Percentiles rank a stretch among this genome's conserved stretches.
Evolutionary conservation across 176 grass and related monocot genomes (phyloP).

Genomic region (Oryza nivara): DNA sequence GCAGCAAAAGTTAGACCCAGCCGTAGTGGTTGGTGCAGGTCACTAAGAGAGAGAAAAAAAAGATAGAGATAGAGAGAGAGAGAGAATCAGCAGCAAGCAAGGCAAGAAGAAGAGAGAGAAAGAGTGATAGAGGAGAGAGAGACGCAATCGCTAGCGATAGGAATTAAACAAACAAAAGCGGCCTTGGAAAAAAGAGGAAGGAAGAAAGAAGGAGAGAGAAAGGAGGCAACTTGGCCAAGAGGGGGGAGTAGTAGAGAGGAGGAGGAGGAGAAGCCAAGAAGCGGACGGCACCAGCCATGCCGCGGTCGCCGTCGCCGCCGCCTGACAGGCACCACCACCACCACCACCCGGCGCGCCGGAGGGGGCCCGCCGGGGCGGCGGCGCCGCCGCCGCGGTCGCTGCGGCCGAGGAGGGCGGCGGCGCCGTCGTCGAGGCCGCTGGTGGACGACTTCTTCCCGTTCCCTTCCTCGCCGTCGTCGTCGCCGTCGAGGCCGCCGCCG

Average conservation of each 20-base stretch:
- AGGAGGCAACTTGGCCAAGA: not conserved
- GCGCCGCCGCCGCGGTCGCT: conserved; percentile 38
- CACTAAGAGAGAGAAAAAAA: conserved; percentile 50
- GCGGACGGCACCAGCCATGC: conserved; percentile 66
- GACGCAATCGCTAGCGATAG: conserved; percentile 53
- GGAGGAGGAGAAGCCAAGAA: conserved; percentile 31
- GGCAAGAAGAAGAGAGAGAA: conserved; percentile 20
- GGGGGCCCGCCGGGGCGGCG: not conserved
- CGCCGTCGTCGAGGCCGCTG: conserved; percentile 33
- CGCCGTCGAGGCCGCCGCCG: conserved; percentile 31
- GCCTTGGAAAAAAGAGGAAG: conserved; percentile 43
- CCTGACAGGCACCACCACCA: conserved; percentile 44
- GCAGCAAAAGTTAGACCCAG: conserved; percentile 43
- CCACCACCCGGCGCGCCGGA: conserved; percentile 26
- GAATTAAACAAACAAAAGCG: conserved; percentile 59
- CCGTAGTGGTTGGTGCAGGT: conserved; percentile 60
- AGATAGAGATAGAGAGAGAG: conserved; percentile 43
- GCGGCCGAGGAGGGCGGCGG: conserved; percentile 56
- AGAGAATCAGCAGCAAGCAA: conserved; percentile 1
- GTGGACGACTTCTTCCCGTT: conserved; percentile 55
- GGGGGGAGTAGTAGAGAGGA: not conserved
- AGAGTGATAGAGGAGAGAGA: conserved; percentile 44
- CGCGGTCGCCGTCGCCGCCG: conserved; percentile 59
- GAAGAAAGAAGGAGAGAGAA: not conserved
- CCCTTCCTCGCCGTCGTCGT: conserved; percentile 42